Base-by-base conservation (phyloP, 1,284 basidiomycete genomes). In the Cryptococcus maquisensis region DNA sequence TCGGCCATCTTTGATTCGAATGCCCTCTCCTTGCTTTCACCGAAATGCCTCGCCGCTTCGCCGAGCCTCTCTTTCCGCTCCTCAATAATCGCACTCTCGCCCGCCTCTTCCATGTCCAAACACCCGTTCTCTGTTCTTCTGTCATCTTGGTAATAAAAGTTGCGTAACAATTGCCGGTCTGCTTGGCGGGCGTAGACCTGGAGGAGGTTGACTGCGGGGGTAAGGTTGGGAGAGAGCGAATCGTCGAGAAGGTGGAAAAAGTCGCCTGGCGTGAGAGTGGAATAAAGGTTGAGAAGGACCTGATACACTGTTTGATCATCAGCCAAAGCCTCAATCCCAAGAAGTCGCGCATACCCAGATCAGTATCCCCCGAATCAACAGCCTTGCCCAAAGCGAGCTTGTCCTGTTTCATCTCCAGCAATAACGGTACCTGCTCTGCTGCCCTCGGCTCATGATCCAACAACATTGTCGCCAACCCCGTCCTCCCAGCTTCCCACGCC, bases 71-170 rank as follows among this genome's bases (percentile, higher is more conserved):
- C 79, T 32, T 93, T 79, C 63, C 85, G 84, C 0, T 88, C 82
- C 9, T 79, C 71, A 35, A 85, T 83, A 67, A 89, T 84, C 87
- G 72, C 71, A 73, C 84, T 83, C 37, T 75, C 71, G 6, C 82
- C 79, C 15, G 91, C 88, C 70, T 96, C 93, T 41, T 90, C 87
- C 41, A 98, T 77, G 39, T 84, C 87, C 6, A 98, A 78, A 16
- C 88, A 82, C 0, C 91, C 96, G 69, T 86, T 93, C 67, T 98
- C 94, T 7, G 90, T 87, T 43, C 95, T 81, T 57, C 95, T 82
- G 75, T 99, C 96, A 69, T 99, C 96, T 49, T 95, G 95, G 71
- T 95, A 99, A 76, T 95, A 98, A 74, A 96, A 98, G 72, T 99
- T 93, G 16, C 90, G 82, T 13, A 98, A 79, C 82, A 98, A 86